Evolutionary conservation across 345 rosid species (phyloP), one percentile per base, ranked within the genome.

Genomic region (Eutrema yunnanense): DNA sequence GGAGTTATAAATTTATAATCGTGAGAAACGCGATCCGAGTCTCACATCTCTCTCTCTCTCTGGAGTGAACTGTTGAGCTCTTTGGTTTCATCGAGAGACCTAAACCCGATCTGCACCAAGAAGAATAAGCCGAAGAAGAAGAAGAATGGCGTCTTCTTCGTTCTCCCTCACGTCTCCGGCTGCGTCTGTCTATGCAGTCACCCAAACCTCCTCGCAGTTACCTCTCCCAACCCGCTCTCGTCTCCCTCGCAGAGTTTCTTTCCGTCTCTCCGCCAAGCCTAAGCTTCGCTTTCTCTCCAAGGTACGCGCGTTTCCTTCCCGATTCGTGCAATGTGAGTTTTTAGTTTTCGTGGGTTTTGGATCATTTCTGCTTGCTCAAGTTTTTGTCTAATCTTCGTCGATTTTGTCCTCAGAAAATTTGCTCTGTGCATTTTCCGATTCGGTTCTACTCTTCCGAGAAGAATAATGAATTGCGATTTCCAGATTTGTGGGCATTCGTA

Each of bases 61-160:
- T 62, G 62, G 48, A 70, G 48, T 76, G 80, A 41, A 76, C 29
- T 72, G 68, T 65, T 32, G 5, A 40, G 78, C 19, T 52, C 86
- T 70, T 78, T 61, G 82, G 80, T 79, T 74, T 80, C 79, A 79
- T 81, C 87, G 87, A 76, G 65, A 75, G 59, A 76, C 75, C 69
- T 42, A 77, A 64, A 68, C 69, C 73, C 68, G 51, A 43, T 76
- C 69, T 80, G 47, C 30, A 52, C 69, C 56, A 9, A 46, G 1
- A 53, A 41, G 51, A 16, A 19, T 30, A 55, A 9, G 29, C 48
- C 37, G n/a, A 41, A 50, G 50, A 67, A 57, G 61, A 67, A 69
- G 51, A 54, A 63, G 40, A 68, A 77, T 54, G 62, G 61, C 78
- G 77, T 77, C 90, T 22, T 82, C 92, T 40, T 82, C 87, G 37